A percentile compares a stretch with the other conserved stretches of the same genome.
Evolutionary conservation across 768 basidiomycete species (phyloP).

Genomic region (Flagelloscypha sp.): DNA sequence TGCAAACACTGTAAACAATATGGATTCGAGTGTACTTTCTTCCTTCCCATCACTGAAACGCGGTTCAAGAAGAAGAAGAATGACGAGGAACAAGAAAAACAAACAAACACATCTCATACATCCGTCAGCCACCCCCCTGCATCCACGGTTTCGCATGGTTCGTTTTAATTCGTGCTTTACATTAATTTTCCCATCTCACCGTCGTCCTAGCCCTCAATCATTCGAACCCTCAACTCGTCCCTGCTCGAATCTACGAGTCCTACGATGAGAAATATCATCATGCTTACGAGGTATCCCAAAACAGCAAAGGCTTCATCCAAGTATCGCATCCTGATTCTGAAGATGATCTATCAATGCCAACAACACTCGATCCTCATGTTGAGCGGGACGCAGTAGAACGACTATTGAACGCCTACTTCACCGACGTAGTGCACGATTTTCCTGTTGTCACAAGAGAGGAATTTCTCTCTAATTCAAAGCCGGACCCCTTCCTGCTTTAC

Average conservation of each 20-base stretch:
- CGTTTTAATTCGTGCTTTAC: conserved; percentile 24
- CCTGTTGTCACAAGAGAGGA: conserved; percentile 86
- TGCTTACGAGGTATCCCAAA: conserved; percentile 75
- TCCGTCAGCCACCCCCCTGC: not conserved
- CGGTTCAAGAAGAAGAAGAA: conserved; percentile 97
- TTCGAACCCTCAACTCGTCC: conserved; percentile 84
- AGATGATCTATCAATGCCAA: conserved; percentile 43
- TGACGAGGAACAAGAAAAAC: conserved; percentile 24
- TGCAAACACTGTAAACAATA: conserved; percentile 96
- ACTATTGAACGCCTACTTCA: conserved; percentile 88
- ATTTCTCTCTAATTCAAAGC: conserved; percentile 68
- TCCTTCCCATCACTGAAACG: conserved; percentile 97
- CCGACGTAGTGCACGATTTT: conserved; percentile 79
- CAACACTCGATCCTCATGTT: conserved; percentile 62
- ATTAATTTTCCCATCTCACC: conserved; percentile 8
- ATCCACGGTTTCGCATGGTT: conserved; percentile 3
- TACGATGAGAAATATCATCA: conserved; percentile 88
- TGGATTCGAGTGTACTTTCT: conserved; percentile 91
- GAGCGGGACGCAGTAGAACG: conserved; percentile 73
- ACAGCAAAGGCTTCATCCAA: conserved; percentile 82
- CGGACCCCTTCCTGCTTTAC: conserved; percentile 79
- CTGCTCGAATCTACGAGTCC: conserved; percentile 75
- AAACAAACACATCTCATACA: conserved; percentile 20
- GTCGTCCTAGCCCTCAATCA: conserved; percentile 78
- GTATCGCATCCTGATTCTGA: conserved; percentile 63